Evolutionary conservation across 2,329 filamentous ascomycete species (phyloP).

Genomic region (Corinectria fuckeliana): DNA sequence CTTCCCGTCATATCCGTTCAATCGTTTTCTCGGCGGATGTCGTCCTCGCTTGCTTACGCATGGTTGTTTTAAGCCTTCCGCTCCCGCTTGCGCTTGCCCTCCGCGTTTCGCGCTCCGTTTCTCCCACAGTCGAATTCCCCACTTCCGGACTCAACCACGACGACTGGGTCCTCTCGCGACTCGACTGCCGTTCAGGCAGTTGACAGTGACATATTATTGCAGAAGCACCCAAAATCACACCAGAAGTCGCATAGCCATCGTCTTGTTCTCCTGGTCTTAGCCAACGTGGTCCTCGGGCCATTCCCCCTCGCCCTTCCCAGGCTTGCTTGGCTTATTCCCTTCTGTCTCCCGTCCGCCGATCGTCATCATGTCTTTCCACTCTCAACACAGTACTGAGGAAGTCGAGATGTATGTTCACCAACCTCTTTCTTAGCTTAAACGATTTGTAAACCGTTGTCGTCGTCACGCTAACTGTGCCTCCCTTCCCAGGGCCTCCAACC

Average conservation of each 20-base stretch:
- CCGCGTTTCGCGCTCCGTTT: conserved; percentile 5
- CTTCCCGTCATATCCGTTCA: background rate
- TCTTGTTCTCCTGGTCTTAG: background rate
- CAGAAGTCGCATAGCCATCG: background rate
- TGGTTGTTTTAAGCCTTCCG: background rate
- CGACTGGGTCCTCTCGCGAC: conserved; percentile 8
- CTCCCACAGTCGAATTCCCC: conserved; percentile 18
- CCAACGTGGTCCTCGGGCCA: background rate
- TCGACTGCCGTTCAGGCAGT: conserved; percentile 15
- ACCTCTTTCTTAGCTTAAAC: background rate
- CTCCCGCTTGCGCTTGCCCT: background rate
- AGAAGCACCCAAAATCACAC: background rate
- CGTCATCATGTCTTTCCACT: conserved; percentile 16
- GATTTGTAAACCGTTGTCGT: background rate
- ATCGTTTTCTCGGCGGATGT: background rate
- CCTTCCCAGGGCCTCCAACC: conserved; percentile 35
- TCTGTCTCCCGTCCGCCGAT: background rate
- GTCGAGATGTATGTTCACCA: conserved; percentile 34
- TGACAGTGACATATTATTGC: background rate
- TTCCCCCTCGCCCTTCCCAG: conserved; percentile 3
- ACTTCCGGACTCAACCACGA: conserved; percentile 23
- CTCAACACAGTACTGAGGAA: conserved; percentile 36
- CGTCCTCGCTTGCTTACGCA: background rate
- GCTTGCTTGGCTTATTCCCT: background rate
- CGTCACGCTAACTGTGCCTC: conserved; percentile 25